Percentiles rank a stretch among this genome's conserved stretches.
These are phyloP conservation scores for Lignosus rhinocerotis DNA, from an alignment of 1,284 basidiomycete genomes.

Conservation along the genomic window DNA sequence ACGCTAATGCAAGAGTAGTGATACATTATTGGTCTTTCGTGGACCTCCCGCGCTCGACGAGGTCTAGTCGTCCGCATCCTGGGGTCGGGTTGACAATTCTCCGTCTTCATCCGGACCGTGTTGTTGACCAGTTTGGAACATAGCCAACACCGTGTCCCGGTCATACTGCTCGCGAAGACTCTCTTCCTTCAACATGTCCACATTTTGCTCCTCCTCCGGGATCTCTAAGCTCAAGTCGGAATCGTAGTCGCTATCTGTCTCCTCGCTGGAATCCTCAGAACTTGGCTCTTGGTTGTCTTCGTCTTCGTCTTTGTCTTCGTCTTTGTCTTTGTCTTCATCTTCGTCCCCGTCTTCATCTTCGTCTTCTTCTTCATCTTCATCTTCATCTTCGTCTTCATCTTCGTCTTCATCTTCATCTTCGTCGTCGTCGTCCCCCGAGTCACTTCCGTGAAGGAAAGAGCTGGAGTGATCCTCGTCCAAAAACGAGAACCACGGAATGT, in stretches of 20 bases:
- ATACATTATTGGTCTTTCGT: not conserved
- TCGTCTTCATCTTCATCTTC: not conserved
- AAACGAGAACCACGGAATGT: conserved; percentile 7
- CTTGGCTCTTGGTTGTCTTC: not conserved
- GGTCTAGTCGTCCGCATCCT: not conserved
- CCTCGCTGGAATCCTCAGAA: not conserved
- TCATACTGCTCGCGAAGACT: conserved; percentile 1
- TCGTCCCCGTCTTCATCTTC: not conserved
- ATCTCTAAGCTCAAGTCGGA: conserved; percentile 1
- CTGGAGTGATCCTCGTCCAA: not conserved
- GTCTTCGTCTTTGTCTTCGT: too few species aligned
- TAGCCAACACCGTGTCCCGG: not conserved
- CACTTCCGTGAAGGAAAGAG: not conserved
- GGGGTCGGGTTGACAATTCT: not conserved
- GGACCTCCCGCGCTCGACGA: not conserved
- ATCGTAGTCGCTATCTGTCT: not conserved
- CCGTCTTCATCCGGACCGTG: not conserved
- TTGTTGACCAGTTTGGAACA: conserved; percentile 2
- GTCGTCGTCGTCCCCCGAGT: not conserved
- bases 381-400: not conserved
- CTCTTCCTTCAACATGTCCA: not conserved
- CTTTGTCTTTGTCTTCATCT: not conserved
- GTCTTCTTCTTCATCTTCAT: too few species aligned
- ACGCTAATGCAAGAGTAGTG: not conserved
- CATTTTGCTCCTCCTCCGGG: conserved; percentile 4